Base-by-base conservation (phyloP, 2,329 filamentous ascomycete species). In the Fusarium neocosmosporiellum region DNA sequence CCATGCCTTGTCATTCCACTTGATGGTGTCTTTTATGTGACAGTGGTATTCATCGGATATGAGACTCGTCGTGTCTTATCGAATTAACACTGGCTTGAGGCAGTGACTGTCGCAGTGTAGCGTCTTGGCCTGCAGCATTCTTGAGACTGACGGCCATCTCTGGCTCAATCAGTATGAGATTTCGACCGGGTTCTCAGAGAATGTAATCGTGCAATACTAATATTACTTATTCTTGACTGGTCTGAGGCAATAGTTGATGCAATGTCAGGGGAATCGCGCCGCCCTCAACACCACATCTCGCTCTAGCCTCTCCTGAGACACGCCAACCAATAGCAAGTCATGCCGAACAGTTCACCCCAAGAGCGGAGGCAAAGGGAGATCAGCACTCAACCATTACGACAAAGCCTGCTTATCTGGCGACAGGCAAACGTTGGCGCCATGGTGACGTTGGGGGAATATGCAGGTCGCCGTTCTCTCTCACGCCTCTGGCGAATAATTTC, bases 281-380 rank as follows among this genome's bases (percentile, higher is more conserved):
- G 39, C 8, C 41, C 7, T 34, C 50, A 54, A 33, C 29, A 54
- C 31, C 27, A 54, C n/a, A 33, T 54, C 27, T 50, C 18, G 24
- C 16, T 50, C 46, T 31, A 50, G 10, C 46, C 46, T 29, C 46
- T 20, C 46, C 27, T 31, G 27, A 29, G 46, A 20, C 24, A 50
- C 24, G 24, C 18, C 46, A 50, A 16, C 57, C 43, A 70, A 72
- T 70, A n/a, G 43, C 59, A 22, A 67, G 37, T 46, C 60, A n/a
- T 65, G 62, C 66, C 70, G 70, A 73, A 61, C 39, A 72, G 60
- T 71, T 73, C 59, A 50, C 50, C 37, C 70, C 70, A 59, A 48
- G 66, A 65, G 70, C 70, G 70, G 46, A 50, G 46, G 31, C 46
- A 31, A 31, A 50, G 46, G 31, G 46, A 31, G 27, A 50, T 50